Base-by-base conservation (phyloP, 2,329 filamentous ascomycete species). In the Cryphonectria parasitica region DNA sequence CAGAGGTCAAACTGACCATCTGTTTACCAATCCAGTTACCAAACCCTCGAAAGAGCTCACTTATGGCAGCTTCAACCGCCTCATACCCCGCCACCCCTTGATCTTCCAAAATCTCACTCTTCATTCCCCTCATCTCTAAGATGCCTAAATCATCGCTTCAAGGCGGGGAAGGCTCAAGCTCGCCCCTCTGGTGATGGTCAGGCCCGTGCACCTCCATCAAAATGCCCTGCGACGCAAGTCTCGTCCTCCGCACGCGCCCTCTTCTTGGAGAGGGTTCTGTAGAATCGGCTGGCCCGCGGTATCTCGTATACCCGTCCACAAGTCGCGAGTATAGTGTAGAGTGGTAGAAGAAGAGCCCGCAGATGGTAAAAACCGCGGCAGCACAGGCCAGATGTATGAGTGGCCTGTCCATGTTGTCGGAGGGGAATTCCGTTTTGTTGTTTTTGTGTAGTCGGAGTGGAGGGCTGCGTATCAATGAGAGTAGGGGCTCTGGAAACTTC, bases 331-430 rank as follows among this genome's bases (percentile, higher is more conserved):
- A 61, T 22, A 36, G 19, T 19, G 58, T 19, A 10, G 31, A 61
- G 58, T 61, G 58, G 19, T 61, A 61, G 31, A 61, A 61, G 58
- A 61, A 61, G 58, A 61, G 17, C 22, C 31, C 58, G 11, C 58
- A 61, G 31, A 61, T 11, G 19, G 11, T 19, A 19, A 34, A 2
- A 17, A 61, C 58, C 10, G 19, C 34, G 3, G 7, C 19, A 15
- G 11, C 22, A n/a, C 58, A 61, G 7, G 17, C 19, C 17, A 61
- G 10, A 34, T 39, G 58, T 0, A 61, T 11, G 34, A 31, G 31
- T n/a, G 17, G 31, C 31, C 1, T 61, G 7, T 61, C 58, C 58
- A 61, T 61, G 58, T 36, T 39, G 58, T 39, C 10, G 28, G 17
- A 5, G 22, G 34, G 22, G 8, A 3, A 11, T 1, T 39, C 11